Evolutionary conservation across 2,329 filamentous ascomycete genomes (phyloP).

Genomic region (Calonectria leucothoes): DNA sequence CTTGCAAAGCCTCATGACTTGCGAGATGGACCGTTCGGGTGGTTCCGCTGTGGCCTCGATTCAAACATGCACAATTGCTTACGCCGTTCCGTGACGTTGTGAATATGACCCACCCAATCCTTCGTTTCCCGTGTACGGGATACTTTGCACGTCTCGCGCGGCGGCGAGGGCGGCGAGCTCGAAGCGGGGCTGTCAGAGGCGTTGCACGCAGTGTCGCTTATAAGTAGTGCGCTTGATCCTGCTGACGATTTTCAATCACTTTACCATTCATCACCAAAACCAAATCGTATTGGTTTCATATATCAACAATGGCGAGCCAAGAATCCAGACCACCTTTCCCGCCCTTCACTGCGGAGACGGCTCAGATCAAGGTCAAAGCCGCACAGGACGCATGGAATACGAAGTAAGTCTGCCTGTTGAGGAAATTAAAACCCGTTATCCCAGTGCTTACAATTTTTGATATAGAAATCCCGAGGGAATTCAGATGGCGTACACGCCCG

Average conservation of each 20-base stretch:
- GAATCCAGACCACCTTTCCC: slow-evolving; percentile 62
- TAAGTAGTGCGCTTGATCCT: background rate
- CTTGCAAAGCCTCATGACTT: background rate
- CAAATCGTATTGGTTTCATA: background rate
- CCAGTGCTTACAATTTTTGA: background rate
- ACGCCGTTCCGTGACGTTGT: background rate
- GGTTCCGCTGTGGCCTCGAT: background rate
- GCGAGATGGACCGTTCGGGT: background rate
- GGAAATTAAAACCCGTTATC: background rate
- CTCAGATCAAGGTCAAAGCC: slow-evolving; percentile 81
- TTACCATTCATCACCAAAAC: background rate
- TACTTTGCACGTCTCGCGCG: too few relatives aligned
- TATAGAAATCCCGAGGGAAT: slow-evolving; percentile 72
- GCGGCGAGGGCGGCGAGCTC: background rate
- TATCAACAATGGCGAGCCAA: background rate
- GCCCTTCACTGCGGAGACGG: slow-evolving; percentile 80
- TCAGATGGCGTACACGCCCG: slow-evolving; percentile 78
- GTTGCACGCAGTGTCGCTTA: background rate
- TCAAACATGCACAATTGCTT: background rate
- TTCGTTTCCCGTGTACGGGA: background rate
- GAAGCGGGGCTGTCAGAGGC: background rate
- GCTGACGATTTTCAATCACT: too few relatives aligned
- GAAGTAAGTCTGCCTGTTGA: slow-evolving; percentile 58
- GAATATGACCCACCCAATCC: background rate
- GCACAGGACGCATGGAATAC: slow-evolving; percentile 89